Evolutionary conservation across 2,329 filamentous ascomycete genomes (phyloP).

Genomic region (Diaporthe batatas): DNA sequence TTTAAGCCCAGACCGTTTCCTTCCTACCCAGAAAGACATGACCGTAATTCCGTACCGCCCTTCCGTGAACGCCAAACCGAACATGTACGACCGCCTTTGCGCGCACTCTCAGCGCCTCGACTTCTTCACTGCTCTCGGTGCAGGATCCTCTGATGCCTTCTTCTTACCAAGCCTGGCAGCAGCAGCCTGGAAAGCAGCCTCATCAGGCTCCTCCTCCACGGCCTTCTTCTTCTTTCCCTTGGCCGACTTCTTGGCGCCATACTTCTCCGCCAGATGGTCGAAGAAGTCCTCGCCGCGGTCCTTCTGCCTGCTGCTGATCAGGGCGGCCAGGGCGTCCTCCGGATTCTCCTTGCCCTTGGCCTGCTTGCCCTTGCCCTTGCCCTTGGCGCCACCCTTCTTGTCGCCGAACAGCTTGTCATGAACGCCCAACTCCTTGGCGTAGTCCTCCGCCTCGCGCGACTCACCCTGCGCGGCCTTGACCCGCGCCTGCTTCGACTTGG

Average conservation of each 20-base stretch:
- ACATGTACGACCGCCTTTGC: not conserved
- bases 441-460: slow-evolving; percentile 78
- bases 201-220: slow-evolving; percentile 72
- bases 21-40: not conserved
- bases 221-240: slow-evolving; percentile 66
- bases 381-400: slow-evolving; percentile 56
- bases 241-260: slow-evolving; percentile 61
- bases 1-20: not conserved
- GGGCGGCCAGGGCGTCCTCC: slow-evolving; percentile 66
- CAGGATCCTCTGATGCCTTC: slow-evolving; percentile 43
- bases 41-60: not conserved
- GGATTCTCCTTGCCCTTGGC: slow-evolving; percentile 43
- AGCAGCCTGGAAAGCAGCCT: slow-evolving; percentile 72
- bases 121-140: slow-evolving; percentile 41
- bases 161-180: slow-evolving; percentile 62
- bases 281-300: slow-evolving; percentile 74
- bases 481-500: slow-evolving; percentile 71
- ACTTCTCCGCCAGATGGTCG: slow-evolving; percentile 83
- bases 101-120: slow-evolving; percentile 42
- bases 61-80: slow-evolving; percentile 35
- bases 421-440: slow-evolving; percentile 80
- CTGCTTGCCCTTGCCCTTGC: slow-evolving; percentile 46
- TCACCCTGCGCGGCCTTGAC: slow-evolving; percentile 75
- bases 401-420: slow-evolving; percentile 76
- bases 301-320: slow-evolving; percentile 81